Evolutionary conservation across 371 early-diverging fungal species (phyloP), one percentile per base, ranked within the genome.

Genomic region (Polyrhizophydium stewartii): DNA sequence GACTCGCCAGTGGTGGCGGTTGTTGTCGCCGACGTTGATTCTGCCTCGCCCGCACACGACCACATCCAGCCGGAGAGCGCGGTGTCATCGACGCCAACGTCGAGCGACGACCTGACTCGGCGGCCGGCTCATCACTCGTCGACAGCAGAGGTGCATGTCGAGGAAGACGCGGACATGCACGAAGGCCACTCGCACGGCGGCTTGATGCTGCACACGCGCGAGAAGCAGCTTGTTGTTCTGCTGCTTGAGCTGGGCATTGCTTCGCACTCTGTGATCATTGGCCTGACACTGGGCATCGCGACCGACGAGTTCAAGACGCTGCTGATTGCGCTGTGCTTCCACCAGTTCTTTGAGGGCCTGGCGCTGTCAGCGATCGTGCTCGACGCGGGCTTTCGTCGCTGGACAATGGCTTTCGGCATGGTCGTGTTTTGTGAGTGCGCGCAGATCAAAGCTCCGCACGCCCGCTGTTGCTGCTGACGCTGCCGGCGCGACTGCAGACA

Each of bases 291-390:
- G 22, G 89, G 91, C 5, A 84, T 85, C 28, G 73, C 89, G 0
- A 73, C 77, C 7, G 86, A 82, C 38, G 84, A 80, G 21, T 92
- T 90, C 70, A 70, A 72, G 21, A 78, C 88, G 1, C 83, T 94
- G 17, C 70, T 91, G 17, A 76, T 90, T 56, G 94, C 94, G 2
- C 79, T 94, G 33, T 78, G 81, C 24, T 93, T 94, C 77, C 96
- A 96, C 73, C 94, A 95, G 76, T 80, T 91, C 71, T 91, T 92
- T 69, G 94, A 94, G 74, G 94, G 95, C 37, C 66, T 92, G 46
- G 93, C 92, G 0, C 74, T 93, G 30, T 90, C 91, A 22, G 77
- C 87, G 38, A 81, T 91, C 32, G 80, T 93, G 43, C 83, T 84
- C 6, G 85, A 49, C 0, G 68, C 74, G n/a, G 56, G 53, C 2